Evolutionary conservation across 2,329 filamentous ascomycete genomes (phyloP), one percentile per base, ranked within the genome.

Genomic region (Sphaerostilbella broomeana): DNA sequence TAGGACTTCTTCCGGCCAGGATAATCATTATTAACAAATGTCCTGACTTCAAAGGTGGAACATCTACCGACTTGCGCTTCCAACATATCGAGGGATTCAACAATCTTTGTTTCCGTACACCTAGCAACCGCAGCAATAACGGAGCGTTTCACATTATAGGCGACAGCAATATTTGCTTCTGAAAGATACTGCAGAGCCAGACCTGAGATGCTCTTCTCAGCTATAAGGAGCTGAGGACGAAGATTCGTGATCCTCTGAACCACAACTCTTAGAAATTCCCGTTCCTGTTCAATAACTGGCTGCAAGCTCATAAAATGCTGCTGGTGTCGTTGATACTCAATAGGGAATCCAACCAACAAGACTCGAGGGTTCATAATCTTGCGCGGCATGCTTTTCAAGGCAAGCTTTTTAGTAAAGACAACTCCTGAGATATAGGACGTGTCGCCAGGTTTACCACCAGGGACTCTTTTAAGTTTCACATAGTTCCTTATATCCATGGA

Each of bases 401-500:
- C 92, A 35, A 98, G 68, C 48, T 98, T 98, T 59, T 98, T 98
- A 10, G 88, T 92, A 59, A 98, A 98, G 2, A 98, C 89, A 7
- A 98, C 82, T 1, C 92, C 94, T 8, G 92, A 95, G 12, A 97
- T 84, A 59, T 98, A 98, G n/a, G 83, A 81, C 6, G 90, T 97
- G 61, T 98, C 90, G 17, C 86, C 81, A 13, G 90, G 89, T 47
- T 77, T 83, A 12, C 89, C 90, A 12, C 92, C 90, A 1, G 89
- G 86, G 10, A 98, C 92, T 57, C 94, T 94, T 59, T 98, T 98
- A 20, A 98, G 66, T 58, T 98, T 98, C 47, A 98, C 87, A 55
- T 95, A 98, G 58, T 97, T 89, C 4, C 92, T 78, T 44, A 98
- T 92, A 58, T 98, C 92, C 72, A 98, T 97, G 56, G 92, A 86